phyloP scores from a whole-genome alignment of 2,329 filamentous ascomycete species.

The Plenodomus lindquistii region DNA sequence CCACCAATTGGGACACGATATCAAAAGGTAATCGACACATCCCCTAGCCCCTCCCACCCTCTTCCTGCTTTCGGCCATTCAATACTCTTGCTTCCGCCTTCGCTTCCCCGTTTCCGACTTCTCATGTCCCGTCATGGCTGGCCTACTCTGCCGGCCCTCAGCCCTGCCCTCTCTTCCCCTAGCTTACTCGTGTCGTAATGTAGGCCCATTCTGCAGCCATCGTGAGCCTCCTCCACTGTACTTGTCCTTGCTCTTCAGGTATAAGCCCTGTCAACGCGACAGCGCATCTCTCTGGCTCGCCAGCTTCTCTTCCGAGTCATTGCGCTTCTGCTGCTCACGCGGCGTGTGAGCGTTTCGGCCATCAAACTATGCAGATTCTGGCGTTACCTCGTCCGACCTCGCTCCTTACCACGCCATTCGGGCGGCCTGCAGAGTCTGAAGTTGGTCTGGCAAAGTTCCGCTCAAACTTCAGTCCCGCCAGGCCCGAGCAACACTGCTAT shows the following conservation, averaged over 20 bases:
- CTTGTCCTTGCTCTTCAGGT: conserved; percentile 20
- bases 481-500: conserved; percentile 46
- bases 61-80: conserved; percentile 3
- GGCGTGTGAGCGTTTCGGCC: conserved; percentile 41
- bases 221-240: conserved; percentile 24
- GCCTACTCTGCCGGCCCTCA: neutral
- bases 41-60: conserved; percentile 12
- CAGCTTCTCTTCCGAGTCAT: conserved; percentile 28
- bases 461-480: conserved; percentile 40
- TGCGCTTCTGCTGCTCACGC: conserved; percentile 41
- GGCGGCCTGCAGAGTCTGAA: conserved; percentile 43
- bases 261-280: conserved; percentile 17
- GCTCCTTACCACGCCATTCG: conserved; percentile 42
- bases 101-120: conserved; percentile 12
- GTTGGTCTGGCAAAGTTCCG: conserved; percentile 39
- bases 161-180: conserved; percentile 21
- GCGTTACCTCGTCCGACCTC: conserved; percentile 43
- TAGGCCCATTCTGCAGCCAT: conserved; percentile 31
- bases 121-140: conserved; percentile 1
- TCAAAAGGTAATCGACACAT: conserved; percentile 32
- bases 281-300: conserved; percentile 20
- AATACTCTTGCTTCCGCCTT: conserved; percentile 3
- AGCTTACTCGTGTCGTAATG: conserved; percentile 40
- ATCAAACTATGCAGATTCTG: conserved; percentile 49
- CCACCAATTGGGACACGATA: conserved; percentile 11